Conservation (phyloP, 805 yeast species). For the Candida chilensis region DNA sequence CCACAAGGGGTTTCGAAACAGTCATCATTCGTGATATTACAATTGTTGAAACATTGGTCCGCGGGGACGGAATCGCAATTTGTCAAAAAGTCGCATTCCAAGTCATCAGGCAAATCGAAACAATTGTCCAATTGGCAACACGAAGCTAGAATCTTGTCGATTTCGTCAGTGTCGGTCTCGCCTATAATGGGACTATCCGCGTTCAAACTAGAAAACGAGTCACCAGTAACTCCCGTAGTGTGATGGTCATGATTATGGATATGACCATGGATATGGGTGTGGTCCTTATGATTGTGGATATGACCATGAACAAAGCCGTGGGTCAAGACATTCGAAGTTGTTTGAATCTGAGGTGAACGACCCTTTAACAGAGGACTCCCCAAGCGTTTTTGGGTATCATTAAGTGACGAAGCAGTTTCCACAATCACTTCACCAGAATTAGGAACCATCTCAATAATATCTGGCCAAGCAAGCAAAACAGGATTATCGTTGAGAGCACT, state of each 20-base stretch:
- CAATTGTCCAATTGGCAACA: conserved; percentile 17
- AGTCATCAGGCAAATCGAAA: conserved; percentile 8
- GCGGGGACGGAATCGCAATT: too few relatives aligned
- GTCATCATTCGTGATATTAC: background rate
- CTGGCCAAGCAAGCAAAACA: too few relatives aligned
- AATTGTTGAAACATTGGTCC: background rate
- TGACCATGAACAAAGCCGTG: conserved; percentile 64
- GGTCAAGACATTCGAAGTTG: too few relatives aligned
- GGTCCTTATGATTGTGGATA: conserved; percentile 51
- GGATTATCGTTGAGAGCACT: too few relatives aligned
- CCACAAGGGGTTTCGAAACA: background rate
- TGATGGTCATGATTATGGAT: conserved; percentile 27
- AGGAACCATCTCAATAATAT: too few relatives aligned
- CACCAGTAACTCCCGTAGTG: background rate
- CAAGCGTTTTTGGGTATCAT: too few relatives aligned
- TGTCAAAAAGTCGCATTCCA: conserved; percentile 16
- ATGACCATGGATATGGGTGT: conserved; percentile 63
- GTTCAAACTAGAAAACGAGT: background rate
- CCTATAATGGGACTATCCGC: conserved; percentile 21
- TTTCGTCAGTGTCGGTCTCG: conserved; percentile 32
- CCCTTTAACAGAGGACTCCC: too few relatives aligned
- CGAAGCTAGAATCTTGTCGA: conserved; percentile 14
- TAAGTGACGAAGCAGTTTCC: too few relatives aligned
- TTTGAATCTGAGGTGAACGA: too few relatives aligned
- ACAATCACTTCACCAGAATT: too few relatives aligned